Evolutionary conservation across 1,284 basidiomycete species (phyloP).

Genomic region (Sanguinoderma infundibulare): DNA sequence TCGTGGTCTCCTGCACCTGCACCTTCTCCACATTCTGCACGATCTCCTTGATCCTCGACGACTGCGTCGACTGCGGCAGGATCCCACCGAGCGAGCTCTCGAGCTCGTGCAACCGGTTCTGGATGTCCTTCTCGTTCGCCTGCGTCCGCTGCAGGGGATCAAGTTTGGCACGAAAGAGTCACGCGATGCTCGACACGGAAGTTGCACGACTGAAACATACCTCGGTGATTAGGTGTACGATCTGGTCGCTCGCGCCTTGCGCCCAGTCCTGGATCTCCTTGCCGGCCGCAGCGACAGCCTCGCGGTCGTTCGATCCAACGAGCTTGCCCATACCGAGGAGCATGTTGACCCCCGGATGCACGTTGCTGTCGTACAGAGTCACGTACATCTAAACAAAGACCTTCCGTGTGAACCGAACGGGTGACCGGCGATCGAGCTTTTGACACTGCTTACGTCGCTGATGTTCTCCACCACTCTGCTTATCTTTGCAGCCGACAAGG

Average conservation of each 20-base stretch:
- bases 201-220: neutral
- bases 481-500: slow-evolving; percentile 9
- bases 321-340: slow-evolving; percentile 14
- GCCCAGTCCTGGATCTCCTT: slow-evolving; percentile 13
- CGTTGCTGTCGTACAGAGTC: slow-evolving; percentile 13
- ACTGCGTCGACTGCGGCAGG: neutral
- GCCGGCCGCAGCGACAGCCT: slow-evolving; percentile 2
- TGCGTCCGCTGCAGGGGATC: slow-evolving; percentile 7
- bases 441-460: slow-evolving; percentile 11
- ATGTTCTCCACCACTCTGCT: slow-evolving; percentile 14
- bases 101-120: slow-evolving; percentile 6
- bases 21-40: slow-evolving; percentile 3
- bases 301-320: slow-evolving; percentile 4
- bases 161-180: neutral
- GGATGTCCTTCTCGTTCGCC: slow-evolving; percentile 8
- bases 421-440: neutral
- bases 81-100: slow-evolving; percentile 7
- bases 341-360: slow-evolving; percentile 19
- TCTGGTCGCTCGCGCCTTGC: slow-evolving; percentile 7
- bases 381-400: slow-evolving; percentile 12
- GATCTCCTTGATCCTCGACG: slow-evolving; percentile 5
- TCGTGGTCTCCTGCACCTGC: slow-evolving; percentile 1
- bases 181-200: neutral
- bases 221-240: slow-evolving; percentile 5
- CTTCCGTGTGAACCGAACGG: neutral